Evolutionary conservation across 1,284 basidiomycete genomes (phyloP).

Genomic region (Baeospora myosura): DNA sequence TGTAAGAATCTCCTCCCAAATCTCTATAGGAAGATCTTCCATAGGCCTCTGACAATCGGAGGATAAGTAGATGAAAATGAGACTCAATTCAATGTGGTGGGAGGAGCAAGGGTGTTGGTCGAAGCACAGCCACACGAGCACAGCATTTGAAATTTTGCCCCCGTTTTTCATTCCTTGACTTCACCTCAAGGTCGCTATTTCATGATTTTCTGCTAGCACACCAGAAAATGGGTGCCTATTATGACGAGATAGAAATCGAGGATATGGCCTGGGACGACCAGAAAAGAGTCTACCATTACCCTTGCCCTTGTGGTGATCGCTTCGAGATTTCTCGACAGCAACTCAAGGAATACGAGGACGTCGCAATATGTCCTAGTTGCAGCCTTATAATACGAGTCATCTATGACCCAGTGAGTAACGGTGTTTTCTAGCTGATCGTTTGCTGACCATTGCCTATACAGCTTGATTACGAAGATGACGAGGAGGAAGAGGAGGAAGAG

Average conservation of each 20-base stretch:
- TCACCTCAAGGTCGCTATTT: not conserved
- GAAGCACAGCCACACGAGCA: not conserved
- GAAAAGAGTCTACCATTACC: constrained; percentile 87
- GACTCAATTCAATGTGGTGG: not conserved
- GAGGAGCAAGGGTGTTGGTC: not conserved
- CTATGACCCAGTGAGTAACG: constrained; percentile 75
- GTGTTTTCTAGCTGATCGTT: constrained; percentile 4
- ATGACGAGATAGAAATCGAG: constrained; percentile 93
- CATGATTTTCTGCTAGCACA: not conserved
- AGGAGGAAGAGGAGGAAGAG: constrained; percentile 37
- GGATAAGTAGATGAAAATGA: not conserved
- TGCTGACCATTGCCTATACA: constrained; percentile 19
- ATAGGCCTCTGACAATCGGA: not conserved
- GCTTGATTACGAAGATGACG: constrained; percentile 72
- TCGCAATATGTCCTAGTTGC: constrained; percentile 96
- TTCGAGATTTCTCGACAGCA: constrained; percentile 93
- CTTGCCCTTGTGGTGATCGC: constrained; percentile 96
- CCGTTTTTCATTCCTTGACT: not conserved
- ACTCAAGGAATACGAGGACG: constrained; percentile 86
- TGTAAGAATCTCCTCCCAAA: not conserved
- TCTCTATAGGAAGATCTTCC: not conserved
- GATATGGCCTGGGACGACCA: constrained; percentile 89
- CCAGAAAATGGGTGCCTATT: constrained; percentile 68
- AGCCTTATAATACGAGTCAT: constrained; percentile 90
- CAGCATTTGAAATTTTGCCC: not conserved